Conservation (phyloP, 2,329 filamentous ascomycete species). For the Boeremia exigua region DNA sequence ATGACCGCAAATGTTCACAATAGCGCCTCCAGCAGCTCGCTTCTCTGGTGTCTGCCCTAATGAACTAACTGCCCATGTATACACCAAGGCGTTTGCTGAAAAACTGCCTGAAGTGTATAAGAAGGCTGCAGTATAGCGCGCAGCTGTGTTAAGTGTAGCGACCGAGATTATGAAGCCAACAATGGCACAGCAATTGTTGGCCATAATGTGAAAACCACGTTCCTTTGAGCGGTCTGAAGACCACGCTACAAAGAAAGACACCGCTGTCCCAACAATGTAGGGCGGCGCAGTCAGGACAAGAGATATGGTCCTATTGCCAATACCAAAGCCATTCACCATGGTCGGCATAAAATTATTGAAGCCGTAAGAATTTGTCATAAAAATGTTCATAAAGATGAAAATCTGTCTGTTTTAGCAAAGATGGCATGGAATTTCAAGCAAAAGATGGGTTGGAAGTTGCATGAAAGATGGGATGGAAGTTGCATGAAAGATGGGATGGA, state of each 20-base stretch:
- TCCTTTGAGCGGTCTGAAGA: conserved; percentile 18
- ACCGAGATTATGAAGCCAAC: conserved; percentile 25
- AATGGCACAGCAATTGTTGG: conserved; percentile 14
- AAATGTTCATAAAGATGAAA: conserved; percentile 21
- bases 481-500: too few species aligned
- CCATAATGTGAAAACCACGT: conserved; percentile 21
- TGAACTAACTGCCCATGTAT: conserved; percentile 45
- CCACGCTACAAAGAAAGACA: conserved; percentile 20
- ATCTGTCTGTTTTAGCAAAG: neutral
- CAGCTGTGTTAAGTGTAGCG: conserved; percentile 19
- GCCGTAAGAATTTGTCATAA: conserved; percentile 15
- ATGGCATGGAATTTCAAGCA: neutral
- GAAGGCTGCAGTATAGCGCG: conserved; percentile 35
- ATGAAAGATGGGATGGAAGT: too few species aligned
- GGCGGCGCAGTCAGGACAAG: conserved; percentile 20
- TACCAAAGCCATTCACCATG: conserved; percentile 18
- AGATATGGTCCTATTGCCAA: conserved; percentile 17
- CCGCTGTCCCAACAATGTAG: conserved; percentile 18
- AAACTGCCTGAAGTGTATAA: conserved; percentile 44
- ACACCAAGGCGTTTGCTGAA: conserved; percentile 45
- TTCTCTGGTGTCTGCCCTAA: conserved; percentile 50
- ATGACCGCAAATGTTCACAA: conserved; percentile 49
- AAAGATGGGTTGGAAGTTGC: neutral
- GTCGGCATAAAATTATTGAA: conserved; percentile 24
- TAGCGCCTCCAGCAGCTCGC: conserved; percentile 44